phyloP scores from a whole-genome alignment of 2,329 filamentous ascomycete genomes.

The Colletotrichum falcatum region DNA sequence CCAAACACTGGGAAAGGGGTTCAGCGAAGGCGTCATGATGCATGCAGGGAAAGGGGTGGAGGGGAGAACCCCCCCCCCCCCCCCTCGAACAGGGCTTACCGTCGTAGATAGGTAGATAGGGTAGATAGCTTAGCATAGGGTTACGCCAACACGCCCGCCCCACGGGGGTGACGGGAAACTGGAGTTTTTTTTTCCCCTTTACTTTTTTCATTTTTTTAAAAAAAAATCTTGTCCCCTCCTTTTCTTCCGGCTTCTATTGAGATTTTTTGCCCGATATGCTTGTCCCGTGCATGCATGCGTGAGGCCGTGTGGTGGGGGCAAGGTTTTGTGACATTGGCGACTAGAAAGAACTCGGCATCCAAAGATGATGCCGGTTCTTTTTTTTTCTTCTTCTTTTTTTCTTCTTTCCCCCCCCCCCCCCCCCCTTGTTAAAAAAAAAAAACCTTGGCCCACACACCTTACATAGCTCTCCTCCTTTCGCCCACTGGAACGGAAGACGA shows the following conservation, averaged over 20 bases:
- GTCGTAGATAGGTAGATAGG: conserved; percentile 34
- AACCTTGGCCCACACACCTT: no score
- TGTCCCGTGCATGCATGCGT: no score
- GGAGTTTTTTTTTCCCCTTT: conserved; percentile 6
- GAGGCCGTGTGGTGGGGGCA: no score
- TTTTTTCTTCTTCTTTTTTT: no score
- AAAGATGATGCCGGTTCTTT: background rate
- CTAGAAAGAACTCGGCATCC: background rate
- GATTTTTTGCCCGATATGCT: background rate
- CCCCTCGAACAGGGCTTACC: conserved; percentile 6
- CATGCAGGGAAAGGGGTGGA: background rate
- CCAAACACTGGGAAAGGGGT: background rate
- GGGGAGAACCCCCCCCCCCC: no score
- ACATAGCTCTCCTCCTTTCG: no score
- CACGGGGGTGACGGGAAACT: conserved; percentile 20
- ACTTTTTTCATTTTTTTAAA: no score
- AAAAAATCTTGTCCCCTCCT: background rate
- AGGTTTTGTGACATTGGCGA: background rate
- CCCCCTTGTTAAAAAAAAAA: no score
- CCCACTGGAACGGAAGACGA: no score
- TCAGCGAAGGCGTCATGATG: conserved; percentile 35
- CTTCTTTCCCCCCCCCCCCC: no score
- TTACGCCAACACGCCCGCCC: conserved; percentile 19
- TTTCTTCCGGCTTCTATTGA: background rate
- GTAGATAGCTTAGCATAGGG: conserved; percentile 41